Evolutionary conservation across 176 grass and related monocot genomes (phyloP), one percentile per base, ranked within the genome.

Genomic region (Carex myosuroides): DNA sequence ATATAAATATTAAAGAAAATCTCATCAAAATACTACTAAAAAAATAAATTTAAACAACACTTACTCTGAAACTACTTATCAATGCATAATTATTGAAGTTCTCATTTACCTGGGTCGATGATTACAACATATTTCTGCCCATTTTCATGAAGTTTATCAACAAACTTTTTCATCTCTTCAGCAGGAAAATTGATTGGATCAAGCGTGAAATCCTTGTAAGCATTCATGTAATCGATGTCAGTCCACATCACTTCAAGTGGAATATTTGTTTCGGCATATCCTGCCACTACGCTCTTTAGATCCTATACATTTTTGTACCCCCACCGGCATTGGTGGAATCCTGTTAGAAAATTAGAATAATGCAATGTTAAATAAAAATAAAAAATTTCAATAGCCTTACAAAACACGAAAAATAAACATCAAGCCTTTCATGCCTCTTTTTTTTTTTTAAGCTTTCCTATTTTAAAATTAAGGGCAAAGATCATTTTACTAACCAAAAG

Each of bases 171-270:
- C 85, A 98, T 85, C 5, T 73, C 71, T 5, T 69, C 79, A 13
- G 75, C 81, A 37, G 89, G 89, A 65, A 98, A 98, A 64, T 98
- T 98, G 24, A 93, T 83, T 2, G 87, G 92, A 48, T 94, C 80
- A 1, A 98, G 73, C 1, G 95, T 98, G 82, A 94, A 98, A 79
- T 98, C 95, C 84, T 94, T 88, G 90, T 21, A 94, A 10, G 62
- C 86, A 70, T 98, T 84, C 95, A 98, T 98, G 90, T 98, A 89
- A 83, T 98, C 95, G 30, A 98, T 98, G 86, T 98, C 92, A 13
- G 90, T 91, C 95, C 95, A 98, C 95, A 98, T 98, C 9, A 94
- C 92, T 84, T 98, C 95, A 12, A 98, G 64, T 5, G 95, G 95
- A 53, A 98, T 91, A 86, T 79, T 79, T 54, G 91, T 92, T 67